These are phyloP conservation scores for Suhomyces taliae DNA, from an alignment of 1,139 yeast species.

Conservation along the genomic window DNA sequence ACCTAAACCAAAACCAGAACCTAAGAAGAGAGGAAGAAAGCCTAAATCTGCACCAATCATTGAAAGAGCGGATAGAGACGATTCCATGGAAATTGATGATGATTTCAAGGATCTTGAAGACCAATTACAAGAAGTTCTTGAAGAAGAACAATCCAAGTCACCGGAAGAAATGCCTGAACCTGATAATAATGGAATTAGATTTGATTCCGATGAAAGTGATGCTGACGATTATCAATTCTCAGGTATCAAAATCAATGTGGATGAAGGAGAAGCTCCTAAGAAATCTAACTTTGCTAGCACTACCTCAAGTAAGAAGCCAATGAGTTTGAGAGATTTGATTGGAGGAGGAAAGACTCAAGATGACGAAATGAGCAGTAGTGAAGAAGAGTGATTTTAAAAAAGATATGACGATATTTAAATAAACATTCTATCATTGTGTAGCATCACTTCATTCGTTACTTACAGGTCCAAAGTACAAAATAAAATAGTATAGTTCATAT, in stretches of 20 bases:
- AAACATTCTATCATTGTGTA: too few species aligned
- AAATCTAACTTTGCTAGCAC: slow-evolving; percentile 1
- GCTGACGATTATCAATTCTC: slow-evolving; percentile 26
- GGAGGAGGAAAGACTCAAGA: slow-evolving; percentile 28
- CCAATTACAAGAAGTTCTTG: slow-evolving; percentile 45
- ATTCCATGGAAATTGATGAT: slow-evolving; percentile 32
- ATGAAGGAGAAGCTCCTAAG: slow-evolving; percentile 9
- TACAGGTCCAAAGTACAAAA: too few species aligned
- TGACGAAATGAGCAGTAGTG: slow-evolving; percentile 42
- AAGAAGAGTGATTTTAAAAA: slow-evolving; percentile 28
- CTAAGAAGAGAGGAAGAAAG: slow-evolving; percentile 2
- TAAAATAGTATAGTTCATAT: too few species aligned
- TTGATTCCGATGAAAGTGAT: slow-evolving; percentile 30
- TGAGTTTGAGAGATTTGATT: slow-evolving; percentile 41
- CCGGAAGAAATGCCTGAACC: slow-evolving; percentile 2
- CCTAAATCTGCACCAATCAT: slow-evolving; percentile 11
- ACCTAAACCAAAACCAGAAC: not conserved
- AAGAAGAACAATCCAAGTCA: slow-evolving; percentile 19
- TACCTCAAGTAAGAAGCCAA: slow-evolving; percentile 27
- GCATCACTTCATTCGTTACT: too few species aligned
- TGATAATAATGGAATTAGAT: slow-evolving; percentile 1
- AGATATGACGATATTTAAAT: too few species aligned
- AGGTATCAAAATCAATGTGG: slow-evolving; percentile 23
- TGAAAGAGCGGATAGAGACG: slow-evolving; percentile 12
- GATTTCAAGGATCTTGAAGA: slow-evolving; percentile 48